Conservation (phyloP, 768 basidiomycete species). For the Galerina sulciceps region DNA sequence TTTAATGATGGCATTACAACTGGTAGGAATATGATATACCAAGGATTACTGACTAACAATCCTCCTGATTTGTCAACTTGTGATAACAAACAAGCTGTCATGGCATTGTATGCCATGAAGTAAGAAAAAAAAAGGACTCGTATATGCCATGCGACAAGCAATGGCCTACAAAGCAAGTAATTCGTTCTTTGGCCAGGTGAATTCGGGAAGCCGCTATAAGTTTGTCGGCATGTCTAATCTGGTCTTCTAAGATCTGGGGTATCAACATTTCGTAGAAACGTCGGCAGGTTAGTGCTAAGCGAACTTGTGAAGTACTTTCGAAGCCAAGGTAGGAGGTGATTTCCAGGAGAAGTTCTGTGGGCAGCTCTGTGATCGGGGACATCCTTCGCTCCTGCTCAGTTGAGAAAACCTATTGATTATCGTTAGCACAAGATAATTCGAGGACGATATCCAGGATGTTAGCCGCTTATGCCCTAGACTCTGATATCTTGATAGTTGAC, state of each 20-base stretch:
- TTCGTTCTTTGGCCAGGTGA: background rate
- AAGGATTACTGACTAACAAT: background rate
- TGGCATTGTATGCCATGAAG: no score
- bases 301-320: background rate
- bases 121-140: no score
- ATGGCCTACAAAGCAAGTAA: no score
- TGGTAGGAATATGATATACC: background rate
- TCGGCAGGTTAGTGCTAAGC: constrained; percentile 1
- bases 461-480: no score
- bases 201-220: background rate
- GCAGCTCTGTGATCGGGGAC: constrained; percentile 1
- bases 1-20: background rate
- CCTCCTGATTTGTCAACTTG: no score
- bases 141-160: no score
- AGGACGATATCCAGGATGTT: no score
- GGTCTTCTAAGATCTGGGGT: background rate
- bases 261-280: background rate
- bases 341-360: constrained; percentile 12
- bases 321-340: background rate
- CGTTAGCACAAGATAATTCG: no score
- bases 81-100: no score
- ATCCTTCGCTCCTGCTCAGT: no score
- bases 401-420: no score
- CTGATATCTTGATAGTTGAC: no score
- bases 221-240: background rate